Evolutionary conservation across 202 grass and related monocot genomes (phyloP).

Genomic region (Carex arenaria): DNA sequence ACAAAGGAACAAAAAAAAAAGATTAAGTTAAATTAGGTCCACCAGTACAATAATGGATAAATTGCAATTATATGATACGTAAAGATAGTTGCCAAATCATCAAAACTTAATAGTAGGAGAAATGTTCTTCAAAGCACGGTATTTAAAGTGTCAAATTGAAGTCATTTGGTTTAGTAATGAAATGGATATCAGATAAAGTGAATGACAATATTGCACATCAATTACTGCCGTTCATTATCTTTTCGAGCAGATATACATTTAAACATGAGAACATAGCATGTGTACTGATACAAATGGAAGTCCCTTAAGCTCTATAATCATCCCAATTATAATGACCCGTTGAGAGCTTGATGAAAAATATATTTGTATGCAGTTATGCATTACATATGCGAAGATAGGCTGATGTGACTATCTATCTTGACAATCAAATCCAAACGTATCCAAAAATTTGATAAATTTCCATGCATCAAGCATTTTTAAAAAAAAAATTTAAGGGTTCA

Average conservation of each 20-base stretch:
- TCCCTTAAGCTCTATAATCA: not conserved
- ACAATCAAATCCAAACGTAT: not conserved
- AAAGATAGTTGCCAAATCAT: not conserved
- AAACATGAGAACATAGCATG: not conserved
- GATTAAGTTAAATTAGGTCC: slow-evolving; percentile 1
- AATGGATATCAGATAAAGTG: not conserved
- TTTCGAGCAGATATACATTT: not conserved
- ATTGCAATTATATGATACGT: slow-evolving; percentile 1
- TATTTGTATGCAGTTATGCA: not conserved
- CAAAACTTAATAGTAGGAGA: not conserved
- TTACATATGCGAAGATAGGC: not conserved
- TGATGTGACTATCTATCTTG: not conserved
- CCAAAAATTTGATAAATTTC: not conserved
- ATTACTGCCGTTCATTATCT: not conserved
- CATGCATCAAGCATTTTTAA: not conserved
- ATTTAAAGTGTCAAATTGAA: not conserved
- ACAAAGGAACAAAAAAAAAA: slow-evolving; percentile 22
- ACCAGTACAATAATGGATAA: not conserved
- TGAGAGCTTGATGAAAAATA: not conserved
- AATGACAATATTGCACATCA: not conserved
- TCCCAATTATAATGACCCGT: not conserved
- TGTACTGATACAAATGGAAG: too few relatives aligned
- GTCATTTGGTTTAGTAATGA: not conserved
- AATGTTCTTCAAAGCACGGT: not conserved
- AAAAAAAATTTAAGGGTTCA: not conserved